phyloP scores from a whole-genome alignment of 345 rosid species.

The Brassica rapa region DNA sequence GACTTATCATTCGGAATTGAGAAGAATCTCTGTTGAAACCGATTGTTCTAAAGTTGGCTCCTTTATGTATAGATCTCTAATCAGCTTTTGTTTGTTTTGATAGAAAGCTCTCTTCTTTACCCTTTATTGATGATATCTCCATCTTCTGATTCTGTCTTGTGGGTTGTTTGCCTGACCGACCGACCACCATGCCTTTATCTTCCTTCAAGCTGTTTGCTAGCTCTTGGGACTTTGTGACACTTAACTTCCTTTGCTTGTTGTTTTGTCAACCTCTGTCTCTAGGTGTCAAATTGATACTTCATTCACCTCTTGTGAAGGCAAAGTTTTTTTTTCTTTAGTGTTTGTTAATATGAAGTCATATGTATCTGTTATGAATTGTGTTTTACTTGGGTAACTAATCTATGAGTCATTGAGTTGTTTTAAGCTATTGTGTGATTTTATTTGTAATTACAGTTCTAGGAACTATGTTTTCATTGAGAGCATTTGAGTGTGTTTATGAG shows the following conservation, averaged over 20 bases:
- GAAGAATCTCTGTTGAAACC: slow-evolving; percentile 12
- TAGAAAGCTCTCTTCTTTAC: not conserved
- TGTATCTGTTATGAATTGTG: too few species aligned
- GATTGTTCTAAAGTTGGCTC: not conserved
- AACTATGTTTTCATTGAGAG: not conserved
- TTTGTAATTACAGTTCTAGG: not conserved
- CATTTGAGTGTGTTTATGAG: not conserved
- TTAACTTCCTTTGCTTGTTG: slow-evolving; percentile 20
- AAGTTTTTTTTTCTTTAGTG: too few species aligned
- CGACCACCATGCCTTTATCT: slow-evolving; percentile 25
- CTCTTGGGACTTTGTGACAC: slow-evolving; percentile 21
- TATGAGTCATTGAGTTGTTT: not conserved
- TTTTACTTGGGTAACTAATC: not conserved
- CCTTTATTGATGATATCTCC: not conserved
- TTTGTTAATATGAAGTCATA: not conserved
- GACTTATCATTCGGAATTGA: not conserved
- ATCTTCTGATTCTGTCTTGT: not conserved
- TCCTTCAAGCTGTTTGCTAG: slow-evolving; percentile 22
- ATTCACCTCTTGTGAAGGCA: not conserved
- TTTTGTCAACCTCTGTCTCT: not conserved
- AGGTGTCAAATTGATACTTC: not conserved
- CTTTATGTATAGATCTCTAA: slow-evolving; percentile 30
- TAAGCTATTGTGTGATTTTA: not conserved
- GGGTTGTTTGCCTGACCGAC: slow-evolving; percentile 6
- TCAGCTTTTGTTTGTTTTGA: not conserved